These are phyloP conservation scores for Cladosporium sp. DNA, from an alignment of 2,329 filamentous ascomycete genomes.

Conservation along the genomic window DNA sequence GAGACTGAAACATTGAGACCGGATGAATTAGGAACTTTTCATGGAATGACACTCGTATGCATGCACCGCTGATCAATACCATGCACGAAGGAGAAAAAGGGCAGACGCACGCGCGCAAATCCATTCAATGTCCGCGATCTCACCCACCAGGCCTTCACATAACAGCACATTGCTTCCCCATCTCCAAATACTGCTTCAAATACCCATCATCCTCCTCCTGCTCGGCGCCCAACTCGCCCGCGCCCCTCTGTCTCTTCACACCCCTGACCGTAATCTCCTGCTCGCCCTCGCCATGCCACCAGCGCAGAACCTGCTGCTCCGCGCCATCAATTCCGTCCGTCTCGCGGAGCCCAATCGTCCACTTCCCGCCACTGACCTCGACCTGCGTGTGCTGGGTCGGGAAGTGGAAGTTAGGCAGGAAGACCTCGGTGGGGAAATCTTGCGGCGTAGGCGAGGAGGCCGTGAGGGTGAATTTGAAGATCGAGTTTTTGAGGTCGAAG, in stretches of 20 bases:
- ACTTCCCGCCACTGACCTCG: slow-evolving; percentile 77
- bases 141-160: slow-evolving; percentile 31
- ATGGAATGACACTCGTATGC: no score
- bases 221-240: slow-evolving; percentile 32
- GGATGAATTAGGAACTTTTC: no score
- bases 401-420: slow-evolving; percentile 88
- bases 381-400: slow-evolving; percentile 63
- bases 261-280: slow-evolving; percentile 75
- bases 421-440: slow-evolving; percentile 70
- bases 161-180: slow-evolving; percentile 36
- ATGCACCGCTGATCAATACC: no score
- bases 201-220: slow-evolving; percentile 70
- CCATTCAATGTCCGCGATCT: no score
- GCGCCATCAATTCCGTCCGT: slow-evolving; percentile 57
- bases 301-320: slow-evolving; percentile 66
- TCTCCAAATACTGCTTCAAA: slow-evolving; percentile 54
- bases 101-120: no score
- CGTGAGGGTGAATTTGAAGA: slow-evolving; percentile 65
- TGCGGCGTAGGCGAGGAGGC: slow-evolving; percentile 55
- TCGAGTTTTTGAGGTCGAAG: slow-evolving; percentile 76
- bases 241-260: slow-evolving; percentile 52
- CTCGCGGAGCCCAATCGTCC: slow-evolving; percentile 73
- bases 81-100: no score
- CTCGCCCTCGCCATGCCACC: slow-evolving; percentile 88
- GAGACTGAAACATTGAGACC: no score